Conservation (phyloP, 192 early-diverging fungal genomes). For the Phlyctochytrium arcticum region DNA sequence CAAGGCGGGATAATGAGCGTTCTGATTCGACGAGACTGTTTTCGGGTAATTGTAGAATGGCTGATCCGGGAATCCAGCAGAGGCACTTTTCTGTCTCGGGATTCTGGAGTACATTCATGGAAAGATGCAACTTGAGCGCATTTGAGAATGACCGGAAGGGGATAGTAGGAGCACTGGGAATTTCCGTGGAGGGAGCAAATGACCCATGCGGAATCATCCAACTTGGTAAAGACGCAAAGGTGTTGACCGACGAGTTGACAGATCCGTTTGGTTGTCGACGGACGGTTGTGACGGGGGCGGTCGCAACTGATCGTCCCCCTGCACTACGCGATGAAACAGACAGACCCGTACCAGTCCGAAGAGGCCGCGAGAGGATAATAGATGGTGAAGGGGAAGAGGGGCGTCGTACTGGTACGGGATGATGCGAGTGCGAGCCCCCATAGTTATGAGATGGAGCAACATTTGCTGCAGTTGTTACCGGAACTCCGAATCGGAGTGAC, state of each 20-base stretch:
- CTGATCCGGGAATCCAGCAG: constrained; percentile 38
- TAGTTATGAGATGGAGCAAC: no score
- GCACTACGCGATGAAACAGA: constrained; percentile 21
- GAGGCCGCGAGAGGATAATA: constrained; percentile 18
- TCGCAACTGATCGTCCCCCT: constrained; percentile 6
- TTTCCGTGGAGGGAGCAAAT: no score
- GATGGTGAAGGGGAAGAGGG: constrained; percentile 9
- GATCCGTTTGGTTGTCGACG: no score
- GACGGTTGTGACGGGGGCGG: constrained; percentile 21
- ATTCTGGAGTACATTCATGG: constrained; percentile 33
- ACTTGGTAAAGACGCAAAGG: constrained; percentile 15
- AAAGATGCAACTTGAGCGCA: constrained; percentile 44
- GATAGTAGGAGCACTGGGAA: constrained; percentile 42
- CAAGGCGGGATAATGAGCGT: no score
- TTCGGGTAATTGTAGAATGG: constrained; percentile 25
- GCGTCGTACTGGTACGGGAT: background rate
- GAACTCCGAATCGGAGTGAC: background rate
- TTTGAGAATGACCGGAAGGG: constrained; percentile 47
- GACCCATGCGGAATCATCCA: constrained; percentile 10
- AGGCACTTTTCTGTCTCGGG: constrained; percentile 39
- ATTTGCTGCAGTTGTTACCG: background rate
- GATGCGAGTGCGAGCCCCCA: background rate
- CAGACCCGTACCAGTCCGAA: constrained; percentile 4
- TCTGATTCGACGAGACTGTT: background rate
- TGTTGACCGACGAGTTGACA: background rate